A percentile compares a stretch with the other conserved stretches of the same genome.
Conservation (phyloP, 768 basidiomycete species). For the Mycena pura region DNA sequence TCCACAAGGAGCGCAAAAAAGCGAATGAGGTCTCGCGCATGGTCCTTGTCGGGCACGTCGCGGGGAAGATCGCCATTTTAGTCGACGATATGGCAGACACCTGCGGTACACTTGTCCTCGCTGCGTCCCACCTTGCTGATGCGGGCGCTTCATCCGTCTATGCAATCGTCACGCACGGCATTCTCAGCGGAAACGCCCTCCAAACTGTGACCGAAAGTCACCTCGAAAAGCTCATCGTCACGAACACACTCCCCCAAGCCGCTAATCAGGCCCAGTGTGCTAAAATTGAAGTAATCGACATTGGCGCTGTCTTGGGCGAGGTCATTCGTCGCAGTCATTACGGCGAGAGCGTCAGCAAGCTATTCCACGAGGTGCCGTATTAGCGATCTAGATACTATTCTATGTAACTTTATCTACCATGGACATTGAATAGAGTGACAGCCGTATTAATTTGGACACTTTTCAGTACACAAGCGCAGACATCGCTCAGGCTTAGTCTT, state of each 20-base stretch:
- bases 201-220: constrained; percentile 71
- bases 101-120: constrained; percentile 92
- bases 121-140: constrained; percentile 86
- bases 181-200: constrained; percentile 90
- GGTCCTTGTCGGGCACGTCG: constrained; percentile 94
- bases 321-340: constrained; percentile 96
- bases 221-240: constrained; percentile 95
- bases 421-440: too few relatives aligned
- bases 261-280: constrained; percentile 73
- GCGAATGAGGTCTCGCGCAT: constrained; percentile 94
- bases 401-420: not conserved
- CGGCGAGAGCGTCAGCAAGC: constrained; percentile 90
- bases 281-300: constrained; percentile 93
- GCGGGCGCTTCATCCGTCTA: constrained; percentile 87
- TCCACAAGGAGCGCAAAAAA: constrained; percentile 99
- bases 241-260: constrained; percentile 94
- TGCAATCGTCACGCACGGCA: constrained; percentile 96
- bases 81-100: constrained; percentile 99
- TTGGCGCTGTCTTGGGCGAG: constrained; percentile 94
- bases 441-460: too few relatives aligned
- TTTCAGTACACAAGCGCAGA: too few relatives aligned
- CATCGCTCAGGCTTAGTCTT: too few relatives aligned
- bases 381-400: too few relatives aligned
- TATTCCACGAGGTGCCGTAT: constrained; percentile 91
- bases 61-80: constrained; percentile 90